phyloP scores from a whole-genome alignment of 1,284 basidiomycete species.

The Phaffia rhodozyma region DNA sequence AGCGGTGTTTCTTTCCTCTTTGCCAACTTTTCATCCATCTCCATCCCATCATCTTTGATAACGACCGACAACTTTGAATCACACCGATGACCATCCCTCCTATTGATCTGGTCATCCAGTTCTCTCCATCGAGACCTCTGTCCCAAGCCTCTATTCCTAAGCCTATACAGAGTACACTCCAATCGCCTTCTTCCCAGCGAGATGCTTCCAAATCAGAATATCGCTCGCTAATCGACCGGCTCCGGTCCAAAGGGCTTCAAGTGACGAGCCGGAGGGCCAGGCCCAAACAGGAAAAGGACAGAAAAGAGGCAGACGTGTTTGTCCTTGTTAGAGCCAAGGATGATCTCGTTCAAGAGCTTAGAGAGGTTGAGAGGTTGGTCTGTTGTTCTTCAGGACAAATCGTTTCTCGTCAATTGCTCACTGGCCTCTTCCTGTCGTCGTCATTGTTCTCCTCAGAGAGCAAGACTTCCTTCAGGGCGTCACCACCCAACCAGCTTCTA shows the following conservation, averaged over 20 bases:
- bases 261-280: slow-evolving; percentile 26
- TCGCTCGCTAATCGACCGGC: slow-evolving; percentile 25
- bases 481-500: slow-evolving; percentile 40
- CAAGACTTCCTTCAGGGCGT: slow-evolving; percentile 53
- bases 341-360: slow-evolving; percentile 50
- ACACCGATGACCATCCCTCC: neutral
- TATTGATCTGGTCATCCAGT: slow-evolving; percentile 31
- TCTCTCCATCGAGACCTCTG: slow-evolving; percentile 20
- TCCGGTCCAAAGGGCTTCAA: slow-evolving; percentile 28
- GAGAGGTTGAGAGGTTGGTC: slow-evolving; percentile 61
- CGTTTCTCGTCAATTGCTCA: neutral
- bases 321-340: slow-evolving; percentile 65
- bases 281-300: slow-evolving; percentile 24
- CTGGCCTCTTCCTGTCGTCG: neutral
- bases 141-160: slow-evolving; percentile 19
- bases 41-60: too few species aligned
- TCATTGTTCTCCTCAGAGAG: slow-evolving; percentile 36
- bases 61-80: too few species aligned
- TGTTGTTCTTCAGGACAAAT: neutral
- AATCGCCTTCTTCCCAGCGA: slow-evolving; percentile 2
- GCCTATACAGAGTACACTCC: slow-evolving; percentile 22
- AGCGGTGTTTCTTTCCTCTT: too few species aligned
- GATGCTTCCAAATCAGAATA: slow-evolving; percentile 23
- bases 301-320: slow-evolving; percentile 56
- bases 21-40: too few species aligned